Evolutionary conservation across 1,284 basidiomycete species (phyloP), one percentile per base, ranked within the genome.

Genomic region (Rhodotorula sp.): DNA sequence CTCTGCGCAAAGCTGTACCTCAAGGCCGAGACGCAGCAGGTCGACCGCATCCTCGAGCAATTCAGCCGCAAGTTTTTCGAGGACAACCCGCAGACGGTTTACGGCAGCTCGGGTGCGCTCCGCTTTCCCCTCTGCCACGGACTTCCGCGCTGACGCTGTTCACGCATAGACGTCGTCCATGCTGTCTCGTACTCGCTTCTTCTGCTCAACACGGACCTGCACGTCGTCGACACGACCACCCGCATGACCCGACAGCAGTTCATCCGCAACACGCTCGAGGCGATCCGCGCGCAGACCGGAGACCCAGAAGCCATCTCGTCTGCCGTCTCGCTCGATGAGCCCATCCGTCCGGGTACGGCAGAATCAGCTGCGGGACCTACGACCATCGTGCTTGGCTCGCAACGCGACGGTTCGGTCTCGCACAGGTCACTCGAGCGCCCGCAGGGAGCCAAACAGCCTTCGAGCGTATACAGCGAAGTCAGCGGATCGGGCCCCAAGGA

Each of bases 201-300:
- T 1, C 86, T 99, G 56, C 87, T 99, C 70, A 99, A 99, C 82
- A 99, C 96, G 41, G 96, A 99, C 81, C 85, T 99, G 25, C 95
- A 99, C 81, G 90, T 99, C 66, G 96, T 94, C 52, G 95, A 98
- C 54, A 85, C 97, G 45, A 82, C 87, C 8, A 89, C 87, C 41
- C 89, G 92, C 74, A 99, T 99, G 97, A 95, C 93, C 8, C 86
- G 91, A n/a, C 86, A 81, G 64, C 93, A 99, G 79, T 99, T 99
- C 81, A 88, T 98, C 5, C 87, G 89, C 55, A 98, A 99, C 81
- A 96, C 95, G 0, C 86, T 97, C 80, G 84, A 87, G 7, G 91
- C 93, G 0, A 91, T 98, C 70, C 90, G 89, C 77, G 87, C 86
- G 80, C 90, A 92, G 68, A 63, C 50, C 13, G 63, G 61, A 16